A percentile compares a stretch with the other conserved stretches of the same genome.
Evolutionary conservation across 1,139 yeast species (phyloP).

Genomic region (Candida neerlandica): DNA sequence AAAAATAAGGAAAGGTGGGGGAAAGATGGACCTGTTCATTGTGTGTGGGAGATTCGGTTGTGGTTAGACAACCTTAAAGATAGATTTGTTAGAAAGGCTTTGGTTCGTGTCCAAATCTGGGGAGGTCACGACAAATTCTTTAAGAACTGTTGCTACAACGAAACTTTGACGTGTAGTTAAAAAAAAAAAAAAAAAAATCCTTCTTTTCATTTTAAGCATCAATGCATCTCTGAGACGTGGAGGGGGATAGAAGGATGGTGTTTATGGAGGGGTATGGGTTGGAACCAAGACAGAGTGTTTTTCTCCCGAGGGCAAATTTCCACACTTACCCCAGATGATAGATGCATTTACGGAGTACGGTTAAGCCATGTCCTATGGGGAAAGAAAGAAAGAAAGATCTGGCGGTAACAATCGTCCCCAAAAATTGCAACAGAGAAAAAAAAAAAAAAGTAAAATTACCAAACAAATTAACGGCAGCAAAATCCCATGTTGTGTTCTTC

Average conservation of each 20-base stretch:
- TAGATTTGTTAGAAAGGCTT: no score
- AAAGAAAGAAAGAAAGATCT: not conserved
- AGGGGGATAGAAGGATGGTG: not conserved
- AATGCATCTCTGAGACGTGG: not conserved
- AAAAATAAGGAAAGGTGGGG: not conserved
- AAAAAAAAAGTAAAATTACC: not conserved
- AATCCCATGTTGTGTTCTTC: not conserved
- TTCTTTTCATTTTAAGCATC: not conserved
- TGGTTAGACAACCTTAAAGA: no score
- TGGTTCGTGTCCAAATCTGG: no score
- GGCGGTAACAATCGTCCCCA: not conserved
- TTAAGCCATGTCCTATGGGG: not conserved
- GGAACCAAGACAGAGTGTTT: not conserved
- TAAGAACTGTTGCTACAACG: no score
- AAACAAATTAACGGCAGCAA: not conserved
- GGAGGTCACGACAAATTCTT: no score
- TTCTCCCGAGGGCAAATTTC: conserved; percentile 1
- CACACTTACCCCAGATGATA: not conserved
- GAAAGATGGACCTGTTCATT: not conserved
- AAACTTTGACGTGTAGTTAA: not conserved
- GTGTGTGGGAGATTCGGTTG: not conserved
- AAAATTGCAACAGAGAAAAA: not conserved
- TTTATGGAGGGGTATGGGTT: no score
- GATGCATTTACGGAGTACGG: not conserved
- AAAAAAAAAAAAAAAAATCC: no score